Evolutionary conservation across 768 basidiomycete genomes (phyloP).

Genomic region (Mycena venus): DNA sequence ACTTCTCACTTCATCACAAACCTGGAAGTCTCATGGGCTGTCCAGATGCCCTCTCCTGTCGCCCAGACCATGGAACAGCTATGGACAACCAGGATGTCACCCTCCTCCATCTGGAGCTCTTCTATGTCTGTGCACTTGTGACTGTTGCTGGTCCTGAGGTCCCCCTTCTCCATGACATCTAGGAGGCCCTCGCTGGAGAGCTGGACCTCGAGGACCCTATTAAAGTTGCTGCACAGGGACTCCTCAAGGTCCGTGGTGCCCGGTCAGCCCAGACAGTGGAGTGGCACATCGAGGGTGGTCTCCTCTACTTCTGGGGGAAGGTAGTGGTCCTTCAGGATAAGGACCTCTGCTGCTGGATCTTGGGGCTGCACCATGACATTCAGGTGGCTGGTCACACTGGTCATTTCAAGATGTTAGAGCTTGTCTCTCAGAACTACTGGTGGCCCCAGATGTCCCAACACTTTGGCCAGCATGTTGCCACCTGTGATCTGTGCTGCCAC

Average conservation of each 20-base stretch:
- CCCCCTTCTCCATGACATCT: background rate
- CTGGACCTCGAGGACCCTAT: background rate
- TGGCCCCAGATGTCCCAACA: no score
- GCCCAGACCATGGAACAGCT: background rate
- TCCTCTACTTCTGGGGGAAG: background rate
- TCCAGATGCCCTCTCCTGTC: background rate
- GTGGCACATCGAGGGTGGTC: background rate
- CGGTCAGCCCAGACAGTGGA: background rate
- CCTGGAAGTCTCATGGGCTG: background rate
- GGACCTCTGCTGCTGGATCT: no score
- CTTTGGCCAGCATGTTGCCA: no score
- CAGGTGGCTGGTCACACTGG: no score
- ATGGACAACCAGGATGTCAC: background rate
- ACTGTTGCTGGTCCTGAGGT: background rate
- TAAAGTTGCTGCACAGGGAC: background rate
- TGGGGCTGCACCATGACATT: no score
- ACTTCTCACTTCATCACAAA: slow-evolving; percentile 35
- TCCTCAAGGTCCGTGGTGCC: background rate
- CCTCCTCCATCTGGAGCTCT: background rate
- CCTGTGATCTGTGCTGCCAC: no score
- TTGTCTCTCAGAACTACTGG: no score
- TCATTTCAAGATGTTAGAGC: no score
- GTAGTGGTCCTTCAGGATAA: no score
- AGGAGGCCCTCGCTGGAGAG: background rate
- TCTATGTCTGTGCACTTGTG: background rate